Evolutionary conservation across 208 protist genomes (phyloP).

Genomic region (Naegleria gruberi): DNA sequence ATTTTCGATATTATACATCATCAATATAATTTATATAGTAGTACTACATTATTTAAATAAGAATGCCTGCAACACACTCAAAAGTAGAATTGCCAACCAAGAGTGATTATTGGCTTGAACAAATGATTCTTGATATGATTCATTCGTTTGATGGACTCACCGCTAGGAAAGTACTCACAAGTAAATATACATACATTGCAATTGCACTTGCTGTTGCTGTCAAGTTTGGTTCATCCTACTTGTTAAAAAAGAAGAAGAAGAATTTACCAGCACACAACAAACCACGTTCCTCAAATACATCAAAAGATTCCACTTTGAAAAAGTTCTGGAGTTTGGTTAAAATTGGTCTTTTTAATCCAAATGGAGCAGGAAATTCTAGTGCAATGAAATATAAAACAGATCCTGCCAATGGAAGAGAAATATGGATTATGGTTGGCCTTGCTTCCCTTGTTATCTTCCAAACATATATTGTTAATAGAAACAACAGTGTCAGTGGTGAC

Average conservation of each 20-base stretch:
- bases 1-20: too few relatives aligned
- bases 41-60: too few relatives aligned
- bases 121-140: background rate
- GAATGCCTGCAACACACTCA: background rate
- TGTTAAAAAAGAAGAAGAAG: background rate
- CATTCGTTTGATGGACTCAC: background rate
- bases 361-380: background rate
- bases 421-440: background rate
- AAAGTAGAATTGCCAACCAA: background rate
- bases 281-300: background rate
- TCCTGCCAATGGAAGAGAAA: background rate
- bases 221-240: background rate
- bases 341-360: background rate
- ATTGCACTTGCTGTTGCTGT: background rate
- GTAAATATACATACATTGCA: background rate
- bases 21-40: too few relatives aligned
- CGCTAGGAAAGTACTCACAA: background rate
- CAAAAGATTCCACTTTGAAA: background rate
- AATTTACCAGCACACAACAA: background rate
- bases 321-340: background rate
- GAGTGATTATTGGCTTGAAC: background rate
- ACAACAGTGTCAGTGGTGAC: background rate
- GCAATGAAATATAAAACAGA: background rate
- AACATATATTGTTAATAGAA: background rate
- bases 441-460: background rate